Base-by-base conservation (phyloP, 768 basidiomycete species). In the Lyophyllum atratum region DNA sequence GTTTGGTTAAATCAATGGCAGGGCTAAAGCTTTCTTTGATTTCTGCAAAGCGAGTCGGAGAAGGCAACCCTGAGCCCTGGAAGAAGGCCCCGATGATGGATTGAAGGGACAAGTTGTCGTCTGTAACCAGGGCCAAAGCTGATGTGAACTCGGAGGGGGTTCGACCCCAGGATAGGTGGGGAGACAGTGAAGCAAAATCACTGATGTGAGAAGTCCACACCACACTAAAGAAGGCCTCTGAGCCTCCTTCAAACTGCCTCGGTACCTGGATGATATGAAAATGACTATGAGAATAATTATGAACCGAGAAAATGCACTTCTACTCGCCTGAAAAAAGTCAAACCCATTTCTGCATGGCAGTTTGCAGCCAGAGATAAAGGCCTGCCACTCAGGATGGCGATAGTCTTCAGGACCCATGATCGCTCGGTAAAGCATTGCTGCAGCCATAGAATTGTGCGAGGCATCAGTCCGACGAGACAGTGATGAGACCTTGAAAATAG, bases 341-440 rank as follows among this genome's bases (percentile, higher is more conserved):
- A 57, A 57, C 12, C 56, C 56, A 57, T 57, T 57, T 22, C 17
- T n/a, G 17, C 56, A 57, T 37, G 49, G 49, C 43, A 57, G 43
- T 42, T 21, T 39, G 21, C 50, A 57, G 5, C 49, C 56, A 24
- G 14, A 11, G 10, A 51, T 21, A 29, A 57, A 57, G 25, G 49
- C 28, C 56, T 57, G 49, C 24, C 39, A 50, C 12, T 57, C 49
- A 19, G 56, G 49, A 39, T 52, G 56, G 11, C 31, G 24, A 14
- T 26, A 34, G n/a, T n/a, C n/a, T 46, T 25, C 56, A 17, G 49
- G 33, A 14, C 56, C 56, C 29, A 57, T 40, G 15, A 52, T 43
- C n/a, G 49, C 42, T 26, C 49, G 31, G 26, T 57, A 57, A 9
- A 57, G 40, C 56, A 57, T 57, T 25, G 45, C 43, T 3, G 22